Evolutionary conservation across 768 basidiomycete genomes (phyloP).

Genomic region (Cubamyces lactineus): DNA sequence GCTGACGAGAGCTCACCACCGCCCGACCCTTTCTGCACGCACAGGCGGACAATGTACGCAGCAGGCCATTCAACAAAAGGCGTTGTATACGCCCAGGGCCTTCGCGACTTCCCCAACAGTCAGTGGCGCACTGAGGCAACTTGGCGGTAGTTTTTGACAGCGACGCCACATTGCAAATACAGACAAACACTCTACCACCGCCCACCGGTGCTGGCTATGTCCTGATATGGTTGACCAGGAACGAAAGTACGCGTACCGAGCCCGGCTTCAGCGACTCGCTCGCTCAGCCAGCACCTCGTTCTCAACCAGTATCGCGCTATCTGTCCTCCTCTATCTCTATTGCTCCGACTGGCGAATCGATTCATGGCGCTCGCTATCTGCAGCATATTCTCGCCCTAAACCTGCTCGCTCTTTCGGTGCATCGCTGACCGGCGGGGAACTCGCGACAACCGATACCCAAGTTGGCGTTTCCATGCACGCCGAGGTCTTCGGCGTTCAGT

Average conservation of each 20-base stretch:
- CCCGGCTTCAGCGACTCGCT: not conserved
- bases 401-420: not conserved
- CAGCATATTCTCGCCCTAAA: not conserved
- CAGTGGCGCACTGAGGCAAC: slow-evolving; percentile 16
- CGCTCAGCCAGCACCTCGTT: not conserved
- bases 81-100: not conserved
- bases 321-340: not conserved
- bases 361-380: no score
- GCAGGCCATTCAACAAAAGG: not conserved
- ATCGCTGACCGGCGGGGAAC: not conserved
- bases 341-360: not conserved
- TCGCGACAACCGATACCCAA: not conserved
- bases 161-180: slow-evolving; percentile 18
- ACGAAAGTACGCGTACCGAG: slow-evolving; percentile 6
- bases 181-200: slow-evolving; percentile 6
- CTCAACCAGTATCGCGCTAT: not conserved
- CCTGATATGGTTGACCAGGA: slow-evolving; percentile 12
- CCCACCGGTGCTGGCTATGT: slow-evolving; percentile 5
- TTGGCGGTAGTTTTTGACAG: not conserved
- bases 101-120: slow-evolving; percentile 20
- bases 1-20: not conserved
- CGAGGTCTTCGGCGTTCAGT: not conserved
- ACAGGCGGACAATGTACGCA: not conserved
- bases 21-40: not conserved
- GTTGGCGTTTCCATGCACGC: not conserved